These are phyloP conservation scores for Nitzschia sp. DNA, from an alignment of 108 stramenopile species.

Conservation along the genomic window DNA sequence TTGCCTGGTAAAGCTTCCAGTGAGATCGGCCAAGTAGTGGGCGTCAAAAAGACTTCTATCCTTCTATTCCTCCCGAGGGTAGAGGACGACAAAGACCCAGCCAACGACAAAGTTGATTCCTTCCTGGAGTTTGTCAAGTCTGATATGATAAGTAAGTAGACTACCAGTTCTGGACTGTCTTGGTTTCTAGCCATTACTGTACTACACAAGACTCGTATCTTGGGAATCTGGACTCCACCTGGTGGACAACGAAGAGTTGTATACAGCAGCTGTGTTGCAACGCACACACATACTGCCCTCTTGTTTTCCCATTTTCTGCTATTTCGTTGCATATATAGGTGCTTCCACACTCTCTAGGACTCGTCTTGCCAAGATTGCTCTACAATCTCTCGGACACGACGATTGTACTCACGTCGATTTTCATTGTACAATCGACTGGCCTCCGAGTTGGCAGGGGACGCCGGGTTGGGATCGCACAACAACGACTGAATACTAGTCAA, in stretches of 20 bases:
- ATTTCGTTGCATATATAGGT: background rate
- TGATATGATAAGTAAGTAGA: background rate
- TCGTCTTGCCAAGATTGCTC: constrained; percentile 93
- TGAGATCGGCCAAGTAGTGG: constrained; percentile 60
- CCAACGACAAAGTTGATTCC: constrained; percentile 9
- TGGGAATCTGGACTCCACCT: too few species aligned
- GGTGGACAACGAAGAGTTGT: too few species aligned
- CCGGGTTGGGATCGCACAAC: constrained; percentile 99
- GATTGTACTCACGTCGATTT: constrained; percentile 98
- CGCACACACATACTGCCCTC: too few species aligned
- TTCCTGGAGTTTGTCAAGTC: constrained; percentile 16
- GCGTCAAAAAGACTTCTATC: constrained; percentile 49
- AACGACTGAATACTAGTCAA: constrained; percentile 98
- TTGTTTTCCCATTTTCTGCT: background rate
- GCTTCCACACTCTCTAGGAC: constrained; percentile 13
- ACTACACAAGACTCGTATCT: too few species aligned
- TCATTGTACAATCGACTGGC: constrained; percentile 97
- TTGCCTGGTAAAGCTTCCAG: constrained; percentile 67
- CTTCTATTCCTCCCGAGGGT: constrained; percentile 40
- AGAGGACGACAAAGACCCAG: background rate
- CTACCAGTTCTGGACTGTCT: background rate
- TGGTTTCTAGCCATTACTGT: too few species aligned
- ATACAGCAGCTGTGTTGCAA: too few species aligned
- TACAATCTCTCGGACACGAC: constrained; percentile 97
- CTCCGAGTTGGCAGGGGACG: constrained; percentile 95